A percentile compares a stretch with the other conserved stretches of the same genome.
Evolutionary conservation across 345 rosid species (phyloP).

Genomic region (Corchorus capsularis): DNA sequence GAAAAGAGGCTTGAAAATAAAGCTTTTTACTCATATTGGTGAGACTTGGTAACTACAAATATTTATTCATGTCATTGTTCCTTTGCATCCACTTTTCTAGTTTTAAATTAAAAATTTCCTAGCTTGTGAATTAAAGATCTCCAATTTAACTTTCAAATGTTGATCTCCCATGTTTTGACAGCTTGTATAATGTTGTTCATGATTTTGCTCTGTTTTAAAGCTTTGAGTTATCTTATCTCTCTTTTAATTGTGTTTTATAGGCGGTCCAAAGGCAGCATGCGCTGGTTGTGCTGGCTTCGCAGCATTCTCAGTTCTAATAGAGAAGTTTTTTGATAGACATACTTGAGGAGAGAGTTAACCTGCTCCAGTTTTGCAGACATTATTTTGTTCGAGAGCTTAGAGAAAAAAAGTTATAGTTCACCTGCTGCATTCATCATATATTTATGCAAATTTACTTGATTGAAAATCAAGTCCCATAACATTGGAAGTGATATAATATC

Average conservation of each 20-base stretch:
- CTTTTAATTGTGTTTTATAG: slow-evolving; percentile 32
- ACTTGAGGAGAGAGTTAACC: slow-evolving; percentile 37
- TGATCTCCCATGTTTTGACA: background rate
- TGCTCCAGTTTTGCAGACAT: slow-evolving; percentile 19
- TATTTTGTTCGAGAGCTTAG: background rate
- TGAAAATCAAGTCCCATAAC: background rate
- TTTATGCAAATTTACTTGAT: slow-evolving; percentile 2
- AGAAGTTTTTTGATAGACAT: slow-evolving; percentile 86
- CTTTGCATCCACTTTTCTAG: background rate
- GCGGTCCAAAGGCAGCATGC: slow-evolving; percentile 92
- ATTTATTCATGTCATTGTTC: background rate
- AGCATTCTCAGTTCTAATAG: slow-evolving; percentile 89
- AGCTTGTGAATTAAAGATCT: background rate
- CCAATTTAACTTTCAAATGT: background rate
- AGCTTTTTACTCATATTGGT: background rate
- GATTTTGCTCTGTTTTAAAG: background rate
- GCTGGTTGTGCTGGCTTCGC: slow-evolving; percentile 94
- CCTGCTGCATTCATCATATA: background rate
- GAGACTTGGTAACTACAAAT: background rate
- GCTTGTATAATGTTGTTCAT: background rate
- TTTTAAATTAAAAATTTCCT: background rate
- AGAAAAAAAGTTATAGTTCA: background rate
- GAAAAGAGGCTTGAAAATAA: background rate
- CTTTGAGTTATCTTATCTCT: slow-evolving; percentile 15
- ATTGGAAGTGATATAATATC: background rate